Conservation (phyloP, 1,284 basidiomycete genomes). For the Malassezia sympodialis region DNA sequence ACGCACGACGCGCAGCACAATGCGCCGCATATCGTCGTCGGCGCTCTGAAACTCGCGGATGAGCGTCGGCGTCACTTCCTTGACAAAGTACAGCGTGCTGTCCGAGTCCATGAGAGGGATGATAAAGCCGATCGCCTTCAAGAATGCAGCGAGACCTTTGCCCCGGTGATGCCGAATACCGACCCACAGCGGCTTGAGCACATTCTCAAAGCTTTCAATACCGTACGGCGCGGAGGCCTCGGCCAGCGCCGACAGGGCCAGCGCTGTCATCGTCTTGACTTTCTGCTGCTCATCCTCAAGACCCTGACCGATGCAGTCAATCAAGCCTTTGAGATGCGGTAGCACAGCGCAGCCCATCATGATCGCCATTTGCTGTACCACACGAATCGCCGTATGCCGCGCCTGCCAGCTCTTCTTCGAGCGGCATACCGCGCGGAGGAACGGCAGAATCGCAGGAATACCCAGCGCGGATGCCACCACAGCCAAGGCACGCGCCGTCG, state of each 20-base stretch:
- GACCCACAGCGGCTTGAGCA: constrained; percentile 93
- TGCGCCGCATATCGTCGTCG: constrained; percentile 99
- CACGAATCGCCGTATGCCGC: constrained; percentile 95
- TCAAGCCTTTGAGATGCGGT: constrained; percentile 88
- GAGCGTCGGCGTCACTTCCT: constrained; percentile 51
- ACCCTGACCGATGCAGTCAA: constrained; percentile 91
- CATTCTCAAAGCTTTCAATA: constrained; percentile 98
- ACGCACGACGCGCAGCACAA: constrained; percentile 96
- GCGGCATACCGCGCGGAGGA: constrained; percentile 93
- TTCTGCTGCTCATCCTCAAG: constrained; percentile 97
- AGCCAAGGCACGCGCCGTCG: constrained; percentile 95
- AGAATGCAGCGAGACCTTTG: constrained; percentile 91
- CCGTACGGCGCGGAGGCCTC: constrained; percentile 97
- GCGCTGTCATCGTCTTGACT: constrained; percentile 95
- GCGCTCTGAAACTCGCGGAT: constrained; percentile 99
- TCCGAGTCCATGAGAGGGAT: constrained; percentile 99
- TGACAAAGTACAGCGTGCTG: constrained; percentile 48
- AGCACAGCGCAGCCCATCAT: constrained; percentile 99
- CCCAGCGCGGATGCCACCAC: constrained; percentile 97
- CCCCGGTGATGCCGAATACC: constrained; percentile 96
- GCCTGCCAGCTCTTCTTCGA: constrained; percentile 99
- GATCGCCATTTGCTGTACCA: constrained; percentile 98
- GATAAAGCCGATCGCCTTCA: constrained; percentile 98
- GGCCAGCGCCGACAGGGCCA: constrained; percentile 88
- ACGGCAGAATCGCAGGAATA: constrained; percentile 91